phyloP scores from a whole-genome alignment of 2,329 filamentous ascomycete species.

The Xylaria sp. region DNA sequence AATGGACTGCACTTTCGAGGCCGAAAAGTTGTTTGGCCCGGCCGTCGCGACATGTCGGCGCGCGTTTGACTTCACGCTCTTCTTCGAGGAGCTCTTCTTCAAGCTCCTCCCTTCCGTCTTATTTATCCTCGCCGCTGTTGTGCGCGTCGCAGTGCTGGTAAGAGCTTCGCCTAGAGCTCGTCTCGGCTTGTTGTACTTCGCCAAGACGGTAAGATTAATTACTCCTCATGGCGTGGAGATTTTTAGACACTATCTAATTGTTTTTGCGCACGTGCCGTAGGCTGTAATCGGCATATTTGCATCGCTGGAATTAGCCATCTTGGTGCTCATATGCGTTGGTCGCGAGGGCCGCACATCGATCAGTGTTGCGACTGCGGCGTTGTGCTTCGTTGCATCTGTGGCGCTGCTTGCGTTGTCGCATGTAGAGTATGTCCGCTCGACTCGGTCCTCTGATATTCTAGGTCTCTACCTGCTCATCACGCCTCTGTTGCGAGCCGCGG shows the following conservation, averaged over 20 bases:
- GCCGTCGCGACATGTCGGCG: constrained; percentile 36
- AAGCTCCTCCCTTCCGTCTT: constrained; percentile 31
- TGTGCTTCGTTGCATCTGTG: constrained; percentile 32
- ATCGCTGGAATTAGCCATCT: constrained; percentile 23
- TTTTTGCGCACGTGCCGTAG: constrained; percentile 26
- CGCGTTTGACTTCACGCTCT: constrained; percentile 38
- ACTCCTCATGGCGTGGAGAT: no score
- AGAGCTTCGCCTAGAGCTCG: constrained; percentile 16
- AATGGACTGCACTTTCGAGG: constrained; percentile 37
- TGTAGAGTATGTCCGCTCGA: constrained; percentile 36
- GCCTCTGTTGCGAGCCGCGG: constrained; percentile 32
- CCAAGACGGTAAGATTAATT: constrained; percentile 32
- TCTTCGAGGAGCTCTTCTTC: constrained; percentile 39
- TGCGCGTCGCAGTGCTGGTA: constrained; percentile 24
- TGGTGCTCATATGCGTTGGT: constrained; percentile 21
- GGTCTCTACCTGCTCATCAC: constrained; percentile 35
- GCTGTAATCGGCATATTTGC: constrained; percentile 19
- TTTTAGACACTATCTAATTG: not conserved
- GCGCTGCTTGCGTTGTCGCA: constrained; percentile 31
- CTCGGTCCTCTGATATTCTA: constrained; percentile 35
- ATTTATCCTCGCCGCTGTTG: constrained; percentile 28
- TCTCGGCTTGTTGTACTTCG: constrained; percentile 26
- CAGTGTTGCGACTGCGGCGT: constrained; percentile 26
- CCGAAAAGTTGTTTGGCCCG: constrained; percentile 36
- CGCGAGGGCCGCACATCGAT: constrained; percentile 16